Evolutionary conservation across 768 basidiomycete genomes (phyloP).

Genomic region (Trametes elegans): DNA sequence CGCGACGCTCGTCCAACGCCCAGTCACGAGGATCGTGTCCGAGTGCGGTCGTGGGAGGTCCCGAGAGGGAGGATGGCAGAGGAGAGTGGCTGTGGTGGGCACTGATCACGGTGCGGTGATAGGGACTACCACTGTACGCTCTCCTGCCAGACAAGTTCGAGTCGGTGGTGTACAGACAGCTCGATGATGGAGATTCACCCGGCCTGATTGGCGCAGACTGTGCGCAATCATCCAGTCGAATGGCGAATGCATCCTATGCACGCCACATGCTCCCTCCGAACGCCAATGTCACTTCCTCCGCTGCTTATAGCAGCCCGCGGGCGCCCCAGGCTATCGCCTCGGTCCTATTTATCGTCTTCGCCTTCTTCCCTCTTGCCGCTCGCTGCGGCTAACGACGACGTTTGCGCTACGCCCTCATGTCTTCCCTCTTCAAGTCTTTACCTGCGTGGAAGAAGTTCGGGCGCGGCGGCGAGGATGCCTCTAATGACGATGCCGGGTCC

Average conservation of each 20-base stretch:
- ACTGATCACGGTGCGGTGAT: too few relatives aligned
- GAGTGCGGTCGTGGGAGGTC: too few relatives aligned
- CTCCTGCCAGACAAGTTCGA: too few relatives aligned
- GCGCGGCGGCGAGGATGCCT: not conserved
- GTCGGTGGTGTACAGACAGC: too few relatives aligned
- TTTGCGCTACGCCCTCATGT: not conserved
- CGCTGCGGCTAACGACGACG: not conserved
- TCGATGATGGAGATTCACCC: too few relatives aligned
- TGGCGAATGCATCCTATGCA: not conserved
- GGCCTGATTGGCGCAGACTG: conserved; percentile 10
- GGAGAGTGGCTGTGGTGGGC: too few relatives aligned
- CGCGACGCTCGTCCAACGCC: too few relatives aligned
- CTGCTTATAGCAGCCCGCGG: conserved; percentile 12
- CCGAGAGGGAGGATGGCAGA: too few relatives aligned
- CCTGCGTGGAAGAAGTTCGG: not conserved
- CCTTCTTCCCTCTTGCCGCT: not conserved
- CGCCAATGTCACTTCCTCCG: not conserved
- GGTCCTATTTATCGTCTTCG: not conserved
- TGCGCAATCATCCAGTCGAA: conserved; percentile 7
- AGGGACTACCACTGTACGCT: too few relatives aligned
- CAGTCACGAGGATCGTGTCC: too few relatives aligned
- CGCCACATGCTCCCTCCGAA: not conserved
- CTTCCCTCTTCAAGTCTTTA: conserved; percentile 1
- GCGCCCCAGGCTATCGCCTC: conserved; percentile 5
- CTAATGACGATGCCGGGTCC: not conserved